Base-by-base conservation (phyloP, 345 rosid species). In the Hypericum androsaemum region DNA sequence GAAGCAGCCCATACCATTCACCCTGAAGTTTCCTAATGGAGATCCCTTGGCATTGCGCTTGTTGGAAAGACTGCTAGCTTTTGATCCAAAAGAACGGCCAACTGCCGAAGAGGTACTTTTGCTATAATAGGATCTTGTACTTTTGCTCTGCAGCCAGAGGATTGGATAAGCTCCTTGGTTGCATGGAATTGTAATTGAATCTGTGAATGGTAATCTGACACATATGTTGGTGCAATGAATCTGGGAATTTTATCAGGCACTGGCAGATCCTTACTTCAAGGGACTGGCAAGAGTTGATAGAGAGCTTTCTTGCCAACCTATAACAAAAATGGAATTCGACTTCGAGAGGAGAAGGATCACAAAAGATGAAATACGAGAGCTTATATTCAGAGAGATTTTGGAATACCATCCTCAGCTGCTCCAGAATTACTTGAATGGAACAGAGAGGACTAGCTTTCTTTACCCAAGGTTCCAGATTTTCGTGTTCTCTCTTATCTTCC, bases 371-470 rank as follows among this genome's bases (percentile, higher is more conserved):
- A 76, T 87, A 59, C 57, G 89, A 63, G 96, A 87, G 68, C 76
- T 90, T 52, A 84, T 90, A 43, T 90, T 84, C 59, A 71, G 82
- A 12, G 96, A 86, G 75, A 84, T 84, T 58, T 73, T 90, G 10
- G 98, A 90, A 58, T 90, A 90, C 70, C 98, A 90, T 78, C 98
- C 95, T 70, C 87, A 90, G 45, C 77, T 90, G 45, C 89, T 81
- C 2, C 84, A 84, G 73, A 96, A 90, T 72, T 64, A 84, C 47
- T 64, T 81, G 64, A 84, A 71, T 66, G 98, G 98, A 46, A 76
- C 88, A 46, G 98, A 90, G 63, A 83, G 89, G 71, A 61, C 94
- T 38, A 81, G 71, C 74, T 90, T 90, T 78, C 88, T 90, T 22
- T 90, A 87, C 64, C 98, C 95, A 64, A 90, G 96, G 98, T 90